Percentiles rank a stretch among this genome's conserved stretches.
Evolutionary conservation across 495 filamentous ascomycete genomes (phyloP).

Genomic region (Annulohypoxylon maeteangense): DNA sequence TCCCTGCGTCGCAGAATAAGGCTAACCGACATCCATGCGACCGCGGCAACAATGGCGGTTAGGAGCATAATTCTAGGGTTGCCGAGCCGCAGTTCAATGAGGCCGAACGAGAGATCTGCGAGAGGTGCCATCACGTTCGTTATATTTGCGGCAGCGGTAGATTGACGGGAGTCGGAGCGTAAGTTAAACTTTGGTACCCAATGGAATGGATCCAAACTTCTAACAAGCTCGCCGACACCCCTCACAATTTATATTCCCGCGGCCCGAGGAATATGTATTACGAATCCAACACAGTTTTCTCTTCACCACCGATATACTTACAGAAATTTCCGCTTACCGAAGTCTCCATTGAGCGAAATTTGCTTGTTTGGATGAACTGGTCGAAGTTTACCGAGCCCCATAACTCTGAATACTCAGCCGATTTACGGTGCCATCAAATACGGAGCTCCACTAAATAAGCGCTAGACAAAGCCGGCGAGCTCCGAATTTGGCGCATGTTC

Average conservation of each 20-base stretch:
- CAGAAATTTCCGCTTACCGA: neutral
- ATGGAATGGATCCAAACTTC: neutral
- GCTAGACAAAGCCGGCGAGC: conserved; percentile 15
- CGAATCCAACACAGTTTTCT: neutral
- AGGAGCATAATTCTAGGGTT: neutral
- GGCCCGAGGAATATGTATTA: neutral
- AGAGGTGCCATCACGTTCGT: neutral
- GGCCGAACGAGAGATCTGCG: neutral
- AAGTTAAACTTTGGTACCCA: neutral
- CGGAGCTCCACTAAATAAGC: conserved; percentile 33
- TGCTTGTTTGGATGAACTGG: neutral
- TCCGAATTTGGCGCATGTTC: neutral
- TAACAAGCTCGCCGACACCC: neutral
- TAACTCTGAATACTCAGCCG: conserved; percentile 17
- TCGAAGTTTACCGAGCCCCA: neutral
- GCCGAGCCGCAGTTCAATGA: neutral
- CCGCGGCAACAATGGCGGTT: conserved; percentile 3
- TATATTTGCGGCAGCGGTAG: neutral
- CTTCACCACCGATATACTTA: neutral
- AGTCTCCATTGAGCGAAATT: neutral
- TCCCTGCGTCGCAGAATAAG: conserved; percentile 33
- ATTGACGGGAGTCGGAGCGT: neutral
- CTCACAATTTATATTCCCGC: conserved; percentile 15
- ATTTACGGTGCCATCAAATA: conserved; percentile 17
- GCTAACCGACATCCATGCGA: conserved; percentile 1